A percentile compares a stretch with the other conserved stretches of the same genome.
Conservation (phyloP, 1,284 basidiomycete genomes). For the Calocybe gambosa region DNA sequence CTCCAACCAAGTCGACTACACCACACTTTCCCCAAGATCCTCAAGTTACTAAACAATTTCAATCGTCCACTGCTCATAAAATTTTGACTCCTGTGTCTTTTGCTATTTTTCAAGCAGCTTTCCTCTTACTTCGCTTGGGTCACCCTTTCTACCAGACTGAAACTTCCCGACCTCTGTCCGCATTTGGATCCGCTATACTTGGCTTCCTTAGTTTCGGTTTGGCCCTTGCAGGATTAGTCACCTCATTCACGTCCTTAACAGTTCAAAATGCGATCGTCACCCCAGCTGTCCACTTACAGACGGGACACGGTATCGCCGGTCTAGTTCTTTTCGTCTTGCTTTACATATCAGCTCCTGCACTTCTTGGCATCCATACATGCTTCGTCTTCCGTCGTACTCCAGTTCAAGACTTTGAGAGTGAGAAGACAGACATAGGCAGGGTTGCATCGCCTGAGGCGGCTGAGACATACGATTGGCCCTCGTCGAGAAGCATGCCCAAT, state of each 20-base stretch:
- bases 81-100: conserved; percentile 58
- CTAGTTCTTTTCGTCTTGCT: conserved; percentile 55
- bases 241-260: conserved; percentile 55
- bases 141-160: conserved; percentile 32
- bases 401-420: conserved; percentile 12
- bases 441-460: conserved; percentile 36
- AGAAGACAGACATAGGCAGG: conserved; percentile 20
- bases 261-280: conserved; percentile 16
- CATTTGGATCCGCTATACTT: conserved; percentile 33
- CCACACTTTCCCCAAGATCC: neutral
- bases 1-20: conserved; percentile 14
- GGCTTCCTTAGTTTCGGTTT: conserved; percentile 49
- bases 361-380: conserved; percentile 31
- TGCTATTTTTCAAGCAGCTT: conserved; percentile 46
- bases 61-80: conserved; percentile 61
- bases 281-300: conserved; percentile 39
- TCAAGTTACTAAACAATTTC: conserved; percentile 25
- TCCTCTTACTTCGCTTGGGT: conserved; percentile 49
- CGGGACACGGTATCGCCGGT: conserved; percentile 56
- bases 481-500: conserved; percentile 28
- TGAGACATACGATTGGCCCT: conserved; percentile 32
- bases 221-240: conserved; percentile 55
- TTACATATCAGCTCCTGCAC: conserved; percentile 48
- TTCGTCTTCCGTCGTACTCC: conserved; percentile 11
- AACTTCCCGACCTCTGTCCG: conserved; percentile 18